phyloP scores from a whole-genome alignment of 495 filamentous ascomycete genomes.

The Hypoxylon fuscum region DNA sequence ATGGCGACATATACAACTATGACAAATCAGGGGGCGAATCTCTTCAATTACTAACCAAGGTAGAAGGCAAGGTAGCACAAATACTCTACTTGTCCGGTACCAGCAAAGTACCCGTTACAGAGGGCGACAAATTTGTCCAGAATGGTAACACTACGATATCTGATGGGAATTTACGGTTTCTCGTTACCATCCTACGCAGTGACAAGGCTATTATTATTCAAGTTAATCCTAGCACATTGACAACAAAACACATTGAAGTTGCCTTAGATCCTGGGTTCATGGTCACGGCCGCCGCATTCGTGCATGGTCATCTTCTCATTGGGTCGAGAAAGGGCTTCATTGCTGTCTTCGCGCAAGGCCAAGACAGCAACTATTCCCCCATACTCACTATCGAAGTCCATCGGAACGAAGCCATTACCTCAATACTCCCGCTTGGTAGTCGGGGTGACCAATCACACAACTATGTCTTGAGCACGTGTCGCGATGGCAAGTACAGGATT shows the following conservation, averaged over 20 bases:
- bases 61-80: slow-evolving; percentile 62
- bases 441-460: slow-evolving; percentile 23
- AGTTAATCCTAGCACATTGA: slow-evolving; percentile 31
- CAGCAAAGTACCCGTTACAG: neutral
- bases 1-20: slow-evolving; percentile 63
- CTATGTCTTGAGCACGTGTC: slow-evolving; percentile 71
- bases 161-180: slow-evolving; percentile 8
- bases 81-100: slow-evolving; percentile 51
- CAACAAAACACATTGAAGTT: slow-evolving; percentile 23
- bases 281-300: slow-evolving; percentile 51
- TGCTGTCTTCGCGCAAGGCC: slow-evolving; percentile 56
- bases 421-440: slow-evolving; percentile 59
- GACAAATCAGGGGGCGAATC: slow-evolving; percentile 33
- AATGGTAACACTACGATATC: neutral
- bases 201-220: slow-evolving; percentile 34
- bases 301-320: slow-evolving; percentile 63
- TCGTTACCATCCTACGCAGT: slow-evolving; percentile 38
- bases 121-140: neutral
- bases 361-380: slow-evolving; percentile 41
- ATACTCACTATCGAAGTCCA: slow-evolving; percentile 55
- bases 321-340: slow-evolving; percentile 74
- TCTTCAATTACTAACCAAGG: slow-evolving; percentile 41
- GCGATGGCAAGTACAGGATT: slow-evolving; percentile 78
- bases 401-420: slow-evolving; percentile 74
- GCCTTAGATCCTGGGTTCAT: slow-evolving; percentile 45